Evolutionary conservation across 2,329 filamentous ascomycete species (phyloP), one percentile per base, ranked within the genome.

Genomic region (Diatrype stigma): DNA sequence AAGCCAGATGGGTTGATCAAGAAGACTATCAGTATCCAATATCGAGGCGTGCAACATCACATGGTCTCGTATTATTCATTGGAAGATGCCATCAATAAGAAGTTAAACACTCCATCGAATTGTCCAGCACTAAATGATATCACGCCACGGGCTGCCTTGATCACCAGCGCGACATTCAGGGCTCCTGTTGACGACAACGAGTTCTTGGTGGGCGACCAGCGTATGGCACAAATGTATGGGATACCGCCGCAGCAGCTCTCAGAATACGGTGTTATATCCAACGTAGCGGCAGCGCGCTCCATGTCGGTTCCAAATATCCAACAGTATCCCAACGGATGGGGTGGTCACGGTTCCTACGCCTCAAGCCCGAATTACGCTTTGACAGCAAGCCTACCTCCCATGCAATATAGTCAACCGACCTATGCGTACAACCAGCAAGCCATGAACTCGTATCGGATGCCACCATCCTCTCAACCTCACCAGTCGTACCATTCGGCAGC

Each of bases 11-110:
- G 92, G 0, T 72, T 96, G 38, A 82, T 96, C 56, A 96, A 96
- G 78, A 96, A 96, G 75, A 96, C 91, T 0, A 91, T 96, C 69
- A 93, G 87, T 60, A 82, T 96, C 37, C 84, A 80, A 2, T 84
- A 87, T 47, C 79, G 86, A 23, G 87, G 87, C 2, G 80, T 91
- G 2, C 85, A 84, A 2, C 91, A 96, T 63, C 91, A 96, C 62
- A 73, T 96, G 47, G 90, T 96, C 38, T 92, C 87, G 16, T 96
- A 96, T 67, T 96, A 96, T 73, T 89, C 76, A 42, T 78, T 93
- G 11, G 83, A 89, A 6, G 90, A 96, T 64, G 87, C 91, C n/a
- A 77, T 84, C 59, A 73, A 75, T 44, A 75, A 79, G n/a, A 69
- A 66, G 16, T 74, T 93, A 11, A 72, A 66, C 26, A 78, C 80